These are phyloP conservation scores for Funneliformis caledonium DNA, from an alignment of 371 early-diverging fungal genomes.

Conservation along the genomic window DNA sequence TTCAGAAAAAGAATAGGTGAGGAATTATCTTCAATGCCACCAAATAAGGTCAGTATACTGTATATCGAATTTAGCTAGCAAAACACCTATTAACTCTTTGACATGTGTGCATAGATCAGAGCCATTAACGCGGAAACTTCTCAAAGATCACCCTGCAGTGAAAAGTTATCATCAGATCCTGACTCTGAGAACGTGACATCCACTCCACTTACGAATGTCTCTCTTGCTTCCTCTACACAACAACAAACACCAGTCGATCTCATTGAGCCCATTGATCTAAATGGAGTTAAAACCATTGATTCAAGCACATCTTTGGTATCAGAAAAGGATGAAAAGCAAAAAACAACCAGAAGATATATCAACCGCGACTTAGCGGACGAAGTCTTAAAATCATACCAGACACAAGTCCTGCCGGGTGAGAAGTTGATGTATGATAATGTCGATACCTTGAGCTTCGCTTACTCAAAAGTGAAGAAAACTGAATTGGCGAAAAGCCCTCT, in stretches of 20 bases:
- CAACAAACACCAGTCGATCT: conserved; percentile 6
- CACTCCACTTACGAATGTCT: conserved; percentile 10
- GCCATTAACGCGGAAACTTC: not conserved
- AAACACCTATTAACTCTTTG: conserved; percentile 9
- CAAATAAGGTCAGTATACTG: conserved; percentile 16
- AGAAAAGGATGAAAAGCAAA: conserved; percentile 8
- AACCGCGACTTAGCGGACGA: too few relatives aligned
- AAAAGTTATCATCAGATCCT: too few relatives aligned
- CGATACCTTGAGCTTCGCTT: too few relatives aligned
- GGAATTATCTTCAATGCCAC: not conserved
- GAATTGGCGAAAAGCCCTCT: too few relatives aligned
- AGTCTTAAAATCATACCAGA: too few relatives aligned
- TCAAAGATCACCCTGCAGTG: not conserved
- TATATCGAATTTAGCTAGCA: not conserved
- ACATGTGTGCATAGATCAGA: not conserved
- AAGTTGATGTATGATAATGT: too few relatives aligned
- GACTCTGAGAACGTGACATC: not conserved
- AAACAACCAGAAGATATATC: not conserved
- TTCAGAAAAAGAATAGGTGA: not conserved
- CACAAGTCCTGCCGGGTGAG: too few relatives aligned
- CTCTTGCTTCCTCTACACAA: not conserved
- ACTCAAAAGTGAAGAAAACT: too few relatives aligned
- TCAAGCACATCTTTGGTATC: not conserved
- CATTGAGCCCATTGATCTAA: not conserved
- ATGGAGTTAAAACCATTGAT: not conserved